Conservation (phyloP, 2,329 filamentous ascomycete species). For the Cytospora piceae region DNA sequence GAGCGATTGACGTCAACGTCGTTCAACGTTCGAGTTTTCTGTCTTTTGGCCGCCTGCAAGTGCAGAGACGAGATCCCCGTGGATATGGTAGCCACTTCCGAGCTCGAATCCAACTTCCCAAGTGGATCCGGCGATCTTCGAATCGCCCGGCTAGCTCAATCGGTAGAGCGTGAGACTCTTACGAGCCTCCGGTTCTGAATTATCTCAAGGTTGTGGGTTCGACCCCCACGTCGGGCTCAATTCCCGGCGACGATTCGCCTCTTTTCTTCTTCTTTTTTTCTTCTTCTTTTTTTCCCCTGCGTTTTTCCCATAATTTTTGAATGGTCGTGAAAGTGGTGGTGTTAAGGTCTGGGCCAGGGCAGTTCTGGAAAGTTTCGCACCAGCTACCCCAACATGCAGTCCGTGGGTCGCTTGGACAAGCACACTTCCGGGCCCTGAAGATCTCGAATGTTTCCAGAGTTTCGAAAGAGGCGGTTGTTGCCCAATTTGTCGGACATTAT, state of each 20-base stretch:
- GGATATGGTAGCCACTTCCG: no score
- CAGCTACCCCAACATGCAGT: neutral
- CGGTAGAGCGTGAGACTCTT: constrained; percentile 76
- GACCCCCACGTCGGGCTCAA: constrained; percentile 26
- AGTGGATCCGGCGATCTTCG: no score
- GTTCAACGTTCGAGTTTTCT: neutral
- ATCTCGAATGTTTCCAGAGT: neutral
- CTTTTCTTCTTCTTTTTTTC: no score
- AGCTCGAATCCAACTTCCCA: no score
- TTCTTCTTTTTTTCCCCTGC: no score
- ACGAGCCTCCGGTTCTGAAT: constrained; percentile 34
- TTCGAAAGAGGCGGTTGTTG: neutral
- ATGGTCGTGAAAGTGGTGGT: no score
- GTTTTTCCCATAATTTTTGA: no score
- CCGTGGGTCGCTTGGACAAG: neutral
- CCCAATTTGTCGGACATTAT: neutral
- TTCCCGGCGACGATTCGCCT: constrained; percentile 9
- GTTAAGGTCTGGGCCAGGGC: no score
- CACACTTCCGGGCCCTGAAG: neutral
- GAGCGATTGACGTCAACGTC: neutral
- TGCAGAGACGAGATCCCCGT: neutral
- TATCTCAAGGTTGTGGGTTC: constrained; percentile 27
- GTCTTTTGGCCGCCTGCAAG: neutral
- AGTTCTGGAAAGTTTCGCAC: no score
- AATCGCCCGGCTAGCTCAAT: constrained; percentile 65